Conservation (phyloP, 2,329 filamentous ascomycete genomes). For the Gnomoniopsis smithogilvyi region DNA sequence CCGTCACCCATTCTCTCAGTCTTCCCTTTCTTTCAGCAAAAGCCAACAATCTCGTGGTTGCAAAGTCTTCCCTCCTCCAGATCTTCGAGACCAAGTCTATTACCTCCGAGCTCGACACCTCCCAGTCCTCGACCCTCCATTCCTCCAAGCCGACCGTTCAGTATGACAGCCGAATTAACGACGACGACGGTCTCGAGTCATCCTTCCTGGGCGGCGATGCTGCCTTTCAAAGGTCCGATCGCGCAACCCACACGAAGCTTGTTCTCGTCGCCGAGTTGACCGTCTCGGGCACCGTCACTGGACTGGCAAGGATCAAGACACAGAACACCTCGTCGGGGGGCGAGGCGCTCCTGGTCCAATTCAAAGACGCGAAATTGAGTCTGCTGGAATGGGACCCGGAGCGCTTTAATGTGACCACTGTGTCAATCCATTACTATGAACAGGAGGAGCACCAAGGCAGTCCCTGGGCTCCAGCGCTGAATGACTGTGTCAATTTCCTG, state of each 20-base stretch:
- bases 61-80: conserved; percentile 89
- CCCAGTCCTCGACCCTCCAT: conserved; percentile 34
- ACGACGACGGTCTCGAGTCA: conserved; percentile 63
- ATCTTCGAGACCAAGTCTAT: conserved; percentile 75
- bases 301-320: conserved; percentile 74
- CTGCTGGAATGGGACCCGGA: conserved; percentile 91
- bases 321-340: conserved; percentile 73
- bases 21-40: conserved; percentile 74
- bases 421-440: conserved; percentile 98
- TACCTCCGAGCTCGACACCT: conserved; percentile 57
- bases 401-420: conserved; percentile 73
- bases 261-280: conserved; percentile 81
- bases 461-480: conserved; percentile 76
- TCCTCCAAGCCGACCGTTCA: conserved; percentile 41
- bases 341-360: conserved; percentile 78
- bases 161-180: conserved; percentile 52
- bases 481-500: conserved; percentile 75
- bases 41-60: conserved; percentile 82
- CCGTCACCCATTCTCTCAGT: conserved; percentile 82
- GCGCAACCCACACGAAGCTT: conserved; percentile 69
- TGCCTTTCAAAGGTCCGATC: conserved; percentile 58
- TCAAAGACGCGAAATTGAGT: conserved; percentile 89
- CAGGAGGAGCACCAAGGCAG: conserved; percentile 81
- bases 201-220: conserved; percentile 64
- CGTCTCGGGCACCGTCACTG: conserved; percentile 80